Evolutionary conservation across 2,329 filamentous ascomycete genomes (phyloP).

Genomic region (Phoma sp.): DNA sequence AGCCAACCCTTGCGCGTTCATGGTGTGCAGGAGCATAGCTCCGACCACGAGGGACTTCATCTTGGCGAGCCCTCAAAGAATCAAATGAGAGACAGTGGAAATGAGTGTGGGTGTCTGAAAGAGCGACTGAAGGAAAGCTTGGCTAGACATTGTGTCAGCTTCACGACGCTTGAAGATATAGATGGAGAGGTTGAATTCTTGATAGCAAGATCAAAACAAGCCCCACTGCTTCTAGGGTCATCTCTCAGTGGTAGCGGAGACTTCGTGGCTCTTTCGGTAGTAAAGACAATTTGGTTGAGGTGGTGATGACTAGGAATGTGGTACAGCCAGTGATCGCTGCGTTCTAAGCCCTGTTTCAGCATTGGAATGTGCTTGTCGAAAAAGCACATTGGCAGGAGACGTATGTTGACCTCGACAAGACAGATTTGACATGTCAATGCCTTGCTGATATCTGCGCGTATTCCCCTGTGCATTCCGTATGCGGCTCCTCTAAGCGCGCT

Average conservation of each 20-base stretch:
- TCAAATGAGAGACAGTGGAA: slow-evolving; percentile 13
- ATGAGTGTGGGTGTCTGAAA: slow-evolving; percentile 14
- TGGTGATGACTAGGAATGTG: slow-evolving; percentile 10
- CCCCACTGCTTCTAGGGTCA: slow-evolving; percentile 1
- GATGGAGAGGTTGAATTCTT: slow-evolving; percentile 12
- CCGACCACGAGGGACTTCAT: slow-evolving; percentile 18
- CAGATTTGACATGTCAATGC: background rate
- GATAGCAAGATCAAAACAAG: slow-evolving; percentile 14
- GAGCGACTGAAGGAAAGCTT: slow-evolving; percentile 19
- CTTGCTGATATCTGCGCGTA: slow-evolving; percentile 8
- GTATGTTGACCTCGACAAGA: background rate
- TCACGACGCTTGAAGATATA: slow-evolving; percentile 12
- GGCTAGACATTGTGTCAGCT: slow-evolving; percentile 20
- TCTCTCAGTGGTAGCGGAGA: background rate
- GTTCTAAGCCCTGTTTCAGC: slow-evolving; percentile 10
- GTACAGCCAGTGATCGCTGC: slow-evolving; percentile 5
- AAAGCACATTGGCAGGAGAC: background rate
- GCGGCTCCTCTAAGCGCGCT: slow-evolving; percentile 1
- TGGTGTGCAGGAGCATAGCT: slow-evolving; percentile 16
- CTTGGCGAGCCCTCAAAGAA: slow-evolving; percentile 3
- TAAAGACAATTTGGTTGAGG: background rate
- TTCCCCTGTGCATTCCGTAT: slow-evolving; percentile 11
- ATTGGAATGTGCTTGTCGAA: slow-evolving; percentile 3
- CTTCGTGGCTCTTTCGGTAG: slow-evolving; percentile 2
- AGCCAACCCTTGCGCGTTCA: slow-evolving; percentile 6